Evolutionary conservation across 2,329 filamentous ascomycete genomes (phyloP).

Genomic region (Periconia sp.): DNA sequence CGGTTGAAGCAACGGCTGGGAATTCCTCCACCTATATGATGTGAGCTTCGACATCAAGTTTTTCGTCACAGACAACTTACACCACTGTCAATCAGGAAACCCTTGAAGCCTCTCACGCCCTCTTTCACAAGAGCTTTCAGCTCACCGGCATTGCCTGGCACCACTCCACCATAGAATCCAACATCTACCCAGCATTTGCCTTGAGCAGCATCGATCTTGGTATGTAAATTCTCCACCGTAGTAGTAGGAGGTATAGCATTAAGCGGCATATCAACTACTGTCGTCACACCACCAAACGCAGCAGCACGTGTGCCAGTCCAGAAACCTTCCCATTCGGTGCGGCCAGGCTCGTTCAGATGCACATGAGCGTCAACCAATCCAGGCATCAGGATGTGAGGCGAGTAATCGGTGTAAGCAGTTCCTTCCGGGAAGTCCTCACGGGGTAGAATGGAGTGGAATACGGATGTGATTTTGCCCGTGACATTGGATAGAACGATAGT

Average conservation of each 20-base stretch:
- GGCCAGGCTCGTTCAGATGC: constrained; percentile 93
- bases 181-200: constrained; percentile 98
- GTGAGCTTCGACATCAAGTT: constrained; percentile 17
- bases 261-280: constrained; percentile 94
- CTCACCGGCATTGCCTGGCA: constrained; percentile 83
- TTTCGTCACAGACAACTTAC: constrained; percentile 57
- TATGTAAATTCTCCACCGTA: constrained; percentile 76
- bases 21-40: constrained; percentile 81
- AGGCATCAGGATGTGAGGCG: constrained; percentile 80
- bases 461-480: constrained; percentile 82
- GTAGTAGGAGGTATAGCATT: constrained; percentile 97
- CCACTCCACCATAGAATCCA: constrained; percentile 94
- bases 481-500: constrained; percentile 76
- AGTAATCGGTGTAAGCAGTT: constrained; percentile 79
- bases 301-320: constrained; percentile 91
- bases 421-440: constrained; percentile 70
- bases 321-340: constrained; percentile 98
- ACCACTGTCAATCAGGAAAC: constrained; percentile 94
- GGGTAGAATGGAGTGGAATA: constrained; percentile 75
- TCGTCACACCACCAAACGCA: constrained; percentile 93
- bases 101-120: constrained; percentile 94
- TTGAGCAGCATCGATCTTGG: constrained; percentile 80
- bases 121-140: constrained; percentile 78
- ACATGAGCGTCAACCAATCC: constrained; percentile 96
- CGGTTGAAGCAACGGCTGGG: constrained; percentile 78